Percentiles rank a stretch among this genome's conserved stretches.
Conservation (phyloP, 345 rosid species). For the Eucalyptus melliodora region DNA sequence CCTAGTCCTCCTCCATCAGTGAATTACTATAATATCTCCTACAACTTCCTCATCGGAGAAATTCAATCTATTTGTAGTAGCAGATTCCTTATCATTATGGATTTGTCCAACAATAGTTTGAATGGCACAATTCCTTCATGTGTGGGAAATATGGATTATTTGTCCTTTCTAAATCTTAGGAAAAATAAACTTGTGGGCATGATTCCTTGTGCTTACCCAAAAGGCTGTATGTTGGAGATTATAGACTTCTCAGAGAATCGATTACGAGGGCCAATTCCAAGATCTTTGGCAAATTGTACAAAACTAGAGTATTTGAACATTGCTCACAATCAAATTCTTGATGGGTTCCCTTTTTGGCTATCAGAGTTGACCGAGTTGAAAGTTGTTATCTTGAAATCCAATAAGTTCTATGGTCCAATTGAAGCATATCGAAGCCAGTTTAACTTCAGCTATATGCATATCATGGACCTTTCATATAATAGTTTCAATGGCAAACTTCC, state of each 20-base stretch:
- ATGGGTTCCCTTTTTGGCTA: neutral
- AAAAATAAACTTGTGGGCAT: neutral
- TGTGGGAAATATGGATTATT: neutral
- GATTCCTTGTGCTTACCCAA: neutral
- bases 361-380: no score
- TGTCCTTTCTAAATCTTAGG: neutral
- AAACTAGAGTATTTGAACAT: neutral
- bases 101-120: neutral
- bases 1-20: neutral
- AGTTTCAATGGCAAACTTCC: neutral
- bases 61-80: neutral
- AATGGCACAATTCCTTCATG: neutral
- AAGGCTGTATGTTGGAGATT: neutral
- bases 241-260: neutral
- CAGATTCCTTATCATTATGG: rapidly evolving
- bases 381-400: neutral
- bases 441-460: neutral
- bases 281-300: neutral
- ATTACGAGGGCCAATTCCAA: neutral
- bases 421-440: no score
- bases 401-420: neutral
- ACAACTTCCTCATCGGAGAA: neutral
- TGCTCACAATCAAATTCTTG: neutral
- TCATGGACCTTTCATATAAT: neutral
- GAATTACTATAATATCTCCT: rapidly evolving